Conservation (phyloP, 345 rosid genomes). For the Salix exigua region DNA sequence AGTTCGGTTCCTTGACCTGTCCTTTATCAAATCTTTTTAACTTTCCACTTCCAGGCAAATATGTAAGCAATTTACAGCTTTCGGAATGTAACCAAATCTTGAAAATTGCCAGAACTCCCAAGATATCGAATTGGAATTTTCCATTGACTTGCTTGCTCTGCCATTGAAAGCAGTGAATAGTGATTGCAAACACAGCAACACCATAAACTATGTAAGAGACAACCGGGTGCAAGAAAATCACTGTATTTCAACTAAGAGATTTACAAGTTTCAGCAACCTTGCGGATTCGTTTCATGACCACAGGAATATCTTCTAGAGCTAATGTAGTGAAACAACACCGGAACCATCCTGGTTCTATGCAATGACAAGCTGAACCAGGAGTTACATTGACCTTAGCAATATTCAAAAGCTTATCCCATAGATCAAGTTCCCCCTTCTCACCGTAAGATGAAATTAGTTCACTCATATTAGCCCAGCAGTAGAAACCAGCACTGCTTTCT, state of each 20-base stretch:
- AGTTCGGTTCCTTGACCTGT: slow-evolving; percentile 8
- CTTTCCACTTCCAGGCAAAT: slow-evolving; percentile 9
- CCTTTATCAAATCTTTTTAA: slow-evolving; percentile 3
- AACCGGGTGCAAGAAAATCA: not conserved
- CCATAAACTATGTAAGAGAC: not conserved
- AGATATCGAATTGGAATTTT: slow-evolving; percentile 1
- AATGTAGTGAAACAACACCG: slow-evolving; percentile 77
- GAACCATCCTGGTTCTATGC: slow-evolving; percentile 96
- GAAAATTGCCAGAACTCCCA: slow-evolving; percentile 16
- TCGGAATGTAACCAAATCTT: slow-evolving; percentile 17
- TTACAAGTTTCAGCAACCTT: slow-evolving; percentile 46
- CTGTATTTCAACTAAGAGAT: slow-evolving; percentile 30
- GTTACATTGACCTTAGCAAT: slow-evolving; percentile 76
- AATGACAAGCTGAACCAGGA: slow-evolving; percentile 88
- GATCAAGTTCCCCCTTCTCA: slow-evolving; percentile 85
- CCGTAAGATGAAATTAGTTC: slow-evolving; percentile 57
- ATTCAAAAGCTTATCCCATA: slow-evolving; percentile 67
- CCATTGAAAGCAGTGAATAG: not conserved
- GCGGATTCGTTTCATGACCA: slow-evolving; percentile 54
- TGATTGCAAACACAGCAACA: not conserved
- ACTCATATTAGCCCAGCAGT: slow-evolving; percentile 90
- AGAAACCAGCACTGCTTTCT: slow-evolving; percentile 69
- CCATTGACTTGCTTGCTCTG: slow-evolving; percentile 8
- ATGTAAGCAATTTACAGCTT: slow-evolving; percentile 12
- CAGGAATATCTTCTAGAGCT: slow-evolving; percentile 56